A percentile compares a stretch with the other conserved stretches of the same genome.
These are phyloP conservation scores for Leucogyrophana mollusca DNA, from an alignment of 768 basidiomycete genomes.

Conservation along the genomic window DNA sequence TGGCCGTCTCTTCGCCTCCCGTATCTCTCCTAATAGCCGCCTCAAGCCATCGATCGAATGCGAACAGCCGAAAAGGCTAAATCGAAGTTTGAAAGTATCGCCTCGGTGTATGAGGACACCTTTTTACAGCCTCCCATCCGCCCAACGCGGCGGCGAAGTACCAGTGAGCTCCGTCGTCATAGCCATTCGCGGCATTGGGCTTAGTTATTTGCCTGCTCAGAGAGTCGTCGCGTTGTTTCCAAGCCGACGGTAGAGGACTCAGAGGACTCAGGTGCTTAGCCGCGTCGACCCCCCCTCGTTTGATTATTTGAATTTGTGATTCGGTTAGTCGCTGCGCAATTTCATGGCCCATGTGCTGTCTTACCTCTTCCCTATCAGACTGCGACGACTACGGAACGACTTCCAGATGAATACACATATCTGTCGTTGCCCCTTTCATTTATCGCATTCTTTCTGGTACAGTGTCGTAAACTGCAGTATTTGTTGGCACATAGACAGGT, in stretches of 20 bases:
- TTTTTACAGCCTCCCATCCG: conserved; percentile 5
- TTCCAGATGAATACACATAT: too few relatives aligned
- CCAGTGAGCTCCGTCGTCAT: neutral
- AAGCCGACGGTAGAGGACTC: neutral
- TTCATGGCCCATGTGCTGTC: too few relatives aligned
- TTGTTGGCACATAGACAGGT: too few relatives aligned
- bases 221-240: neutral
- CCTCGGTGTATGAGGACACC: neutral
- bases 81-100: conserved; percentile 38
- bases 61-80: conserved; percentile 17
- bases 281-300: too few relatives aligned
- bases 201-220: neutral
- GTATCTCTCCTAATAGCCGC: conserved; percentile 1
- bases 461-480: too few relatives aligned
- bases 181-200: neutral
- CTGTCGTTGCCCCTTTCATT: too few relatives aligned
- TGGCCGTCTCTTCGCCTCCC: neutral
- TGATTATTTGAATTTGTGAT: too few relatives aligned
- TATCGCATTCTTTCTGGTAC: too few relatives aligned
- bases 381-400: too few relatives aligned
- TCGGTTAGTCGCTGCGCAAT: too few relatives aligned
- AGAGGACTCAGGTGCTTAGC: neutral
- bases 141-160: conserved; percentile 1
- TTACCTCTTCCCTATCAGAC: too few relatives aligned
- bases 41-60: conserved; percentile 17